Evolutionary conservation across 495 filamentous ascomycete species (phyloP).

Genomic region (Penicillium argentinense): DNA sequence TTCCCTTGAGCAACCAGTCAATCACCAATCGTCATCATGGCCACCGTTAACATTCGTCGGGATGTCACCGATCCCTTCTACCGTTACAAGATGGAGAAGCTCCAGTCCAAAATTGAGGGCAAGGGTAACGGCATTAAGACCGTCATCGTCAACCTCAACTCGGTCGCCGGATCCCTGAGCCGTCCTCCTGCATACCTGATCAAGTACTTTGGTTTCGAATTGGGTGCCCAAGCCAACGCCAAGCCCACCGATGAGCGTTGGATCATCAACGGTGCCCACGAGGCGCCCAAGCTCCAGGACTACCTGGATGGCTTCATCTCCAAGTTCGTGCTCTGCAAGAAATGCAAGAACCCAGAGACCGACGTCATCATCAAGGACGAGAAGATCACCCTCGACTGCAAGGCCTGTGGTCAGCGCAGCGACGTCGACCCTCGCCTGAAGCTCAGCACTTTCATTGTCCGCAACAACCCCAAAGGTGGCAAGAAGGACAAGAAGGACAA

Average conservation of each 20-base stretch:
- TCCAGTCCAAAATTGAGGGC: constrained; percentile 99
- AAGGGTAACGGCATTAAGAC: constrained; percentile 98
- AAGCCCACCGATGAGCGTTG: constrained; percentile 97
- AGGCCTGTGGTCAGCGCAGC: constrained; percentile 91
- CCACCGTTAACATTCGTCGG: constrained; percentile 95
- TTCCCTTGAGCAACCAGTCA: constrained; percentile 18
- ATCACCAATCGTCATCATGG: constrained; percentile 63
- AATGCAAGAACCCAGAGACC: constrained; percentile 99
- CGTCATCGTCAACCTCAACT: constrained; percentile 94
- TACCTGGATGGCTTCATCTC: constrained; percentile 97
- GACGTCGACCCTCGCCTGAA: constrained; percentile 92
- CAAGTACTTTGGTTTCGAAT: constrained; percentile 99
- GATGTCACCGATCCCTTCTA: constrained; percentile 99
- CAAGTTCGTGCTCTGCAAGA: constrained; percentile 98
- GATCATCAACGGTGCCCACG: constrained; percentile 99
- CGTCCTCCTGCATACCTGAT: constrained; percentile 93
- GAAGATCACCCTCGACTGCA: constrained; percentile 90
- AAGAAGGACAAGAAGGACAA: constrained; percentile 94
- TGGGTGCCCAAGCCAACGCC: constrained; percentile 96
- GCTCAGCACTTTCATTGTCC: constrained; percentile 95
- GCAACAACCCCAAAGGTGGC: constrained; percentile 90
- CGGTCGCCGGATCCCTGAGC: constrained; percentile 87
- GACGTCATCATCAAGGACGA: constrained; percentile 92
- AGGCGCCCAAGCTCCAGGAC: constrained; percentile 93
- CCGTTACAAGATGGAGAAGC: constrained; percentile 99